Conservation (phyloP, 176 grass and related monocot genomes). For the Panicum miliaceum region DNA sequence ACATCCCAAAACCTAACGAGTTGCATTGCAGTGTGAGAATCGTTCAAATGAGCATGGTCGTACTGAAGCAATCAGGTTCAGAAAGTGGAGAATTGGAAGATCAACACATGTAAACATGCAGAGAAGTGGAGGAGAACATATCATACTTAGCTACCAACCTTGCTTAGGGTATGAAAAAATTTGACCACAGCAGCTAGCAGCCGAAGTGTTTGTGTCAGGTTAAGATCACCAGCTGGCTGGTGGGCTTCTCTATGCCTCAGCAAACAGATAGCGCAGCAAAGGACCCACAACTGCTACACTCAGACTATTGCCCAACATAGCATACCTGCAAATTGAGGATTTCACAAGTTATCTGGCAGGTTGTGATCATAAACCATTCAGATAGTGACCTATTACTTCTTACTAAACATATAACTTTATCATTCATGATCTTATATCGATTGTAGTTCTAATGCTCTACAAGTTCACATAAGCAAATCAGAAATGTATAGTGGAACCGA, state of each 20-base stretch:
- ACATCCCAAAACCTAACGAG: neutral
- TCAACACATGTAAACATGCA: neutral
- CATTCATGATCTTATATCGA: constrained; percentile 22
- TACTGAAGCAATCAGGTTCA: neutral
- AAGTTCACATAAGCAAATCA: constrained; percentile 29
- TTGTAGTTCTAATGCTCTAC: neutral
- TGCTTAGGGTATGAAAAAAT: neutral
- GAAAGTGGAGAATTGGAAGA: neutral
- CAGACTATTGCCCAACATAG: constrained; percentile 91
- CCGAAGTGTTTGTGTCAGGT: constrained; percentile 4
- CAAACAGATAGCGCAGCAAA: constrained; percentile 79
- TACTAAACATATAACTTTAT: neutral
- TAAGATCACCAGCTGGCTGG: constrained; percentile 23
- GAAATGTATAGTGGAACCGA: constrained; percentile 19
- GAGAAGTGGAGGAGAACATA: neutral
- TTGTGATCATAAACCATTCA: neutral
- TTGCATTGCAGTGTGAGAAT: neutral
- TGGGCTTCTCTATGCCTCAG: constrained; percentile 38
- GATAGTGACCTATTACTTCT: neutral
- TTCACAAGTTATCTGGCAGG: neutral
- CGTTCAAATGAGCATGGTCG: neutral
- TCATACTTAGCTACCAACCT: constrained; percentile 21
- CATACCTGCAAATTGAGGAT: constrained; percentile 67
- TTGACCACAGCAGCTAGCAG: neutral
- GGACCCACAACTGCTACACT: constrained; percentile 85